Evolutionary conservation across 345 rosid genomes (phyloP).

Genomic region (Kernera saxatilis): DNA sequence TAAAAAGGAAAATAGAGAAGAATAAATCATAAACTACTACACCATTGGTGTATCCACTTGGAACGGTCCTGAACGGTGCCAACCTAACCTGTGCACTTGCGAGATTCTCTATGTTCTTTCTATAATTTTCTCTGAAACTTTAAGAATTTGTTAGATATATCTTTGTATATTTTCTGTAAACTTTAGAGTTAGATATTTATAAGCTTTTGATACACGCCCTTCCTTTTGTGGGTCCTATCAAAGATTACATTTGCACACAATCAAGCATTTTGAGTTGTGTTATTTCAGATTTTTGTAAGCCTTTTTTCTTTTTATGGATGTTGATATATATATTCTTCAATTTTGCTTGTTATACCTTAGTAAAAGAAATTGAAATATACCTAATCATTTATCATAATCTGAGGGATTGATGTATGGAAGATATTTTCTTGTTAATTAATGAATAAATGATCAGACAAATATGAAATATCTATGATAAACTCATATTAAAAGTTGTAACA

Average conservation of each 20-base stretch:
- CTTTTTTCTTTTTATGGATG: slow-evolving; percentile 5
- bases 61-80: background rate
- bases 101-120: background rate
- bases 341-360: background rate
- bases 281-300: background rate
- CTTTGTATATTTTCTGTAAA: background rate
- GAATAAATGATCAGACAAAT: background rate
- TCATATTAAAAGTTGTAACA: background rate
- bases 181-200: slow-evolving; percentile 21
- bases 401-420: slow-evolving; percentile 1
- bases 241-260: slow-evolving; percentile 17
- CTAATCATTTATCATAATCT: background rate
- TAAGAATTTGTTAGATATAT: background rate
- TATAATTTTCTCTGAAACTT: background rate
- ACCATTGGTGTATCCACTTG: background rate
- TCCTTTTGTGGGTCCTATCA: slow-evolving; percentile 20
- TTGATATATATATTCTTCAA: slow-evolving; percentile 14
- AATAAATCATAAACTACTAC: background rate
- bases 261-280: slow-evolving; percentile 18
- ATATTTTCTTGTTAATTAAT: background rate
- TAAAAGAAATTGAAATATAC: slow-evolving; percentile 6
- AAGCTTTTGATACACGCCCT: slow-evolving; percentile 24
- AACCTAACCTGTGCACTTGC: slow-evolving; percentile 1
- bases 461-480: background rate
- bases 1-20: background rate